Conservation (phyloP, 2,329 filamentous ascomycete genomes). For the Trichoderma sp. region DNA sequence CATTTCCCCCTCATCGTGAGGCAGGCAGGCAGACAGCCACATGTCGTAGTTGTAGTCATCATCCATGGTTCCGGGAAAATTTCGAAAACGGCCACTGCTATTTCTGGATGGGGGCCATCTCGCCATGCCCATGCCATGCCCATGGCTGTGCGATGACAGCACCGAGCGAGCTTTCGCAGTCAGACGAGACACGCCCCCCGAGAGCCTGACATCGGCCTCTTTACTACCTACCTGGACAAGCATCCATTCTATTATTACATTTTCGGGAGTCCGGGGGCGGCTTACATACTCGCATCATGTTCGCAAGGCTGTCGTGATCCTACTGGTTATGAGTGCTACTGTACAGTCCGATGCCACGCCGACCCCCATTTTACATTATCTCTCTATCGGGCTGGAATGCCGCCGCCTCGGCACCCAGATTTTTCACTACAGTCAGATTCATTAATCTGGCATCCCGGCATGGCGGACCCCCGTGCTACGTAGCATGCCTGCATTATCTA, state of each 20-base stretch:
- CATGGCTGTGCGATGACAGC: slow-evolving; percentile 14
- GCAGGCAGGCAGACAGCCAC: not conserved
- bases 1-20: not conserved
- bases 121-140: not conserved
- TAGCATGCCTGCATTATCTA: slow-evolving; percentile 3
- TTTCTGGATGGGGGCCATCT: slow-evolving; percentile 1
- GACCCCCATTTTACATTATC: not conserved
- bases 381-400: not conserved
- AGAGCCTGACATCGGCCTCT: not conserved
- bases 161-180: not conserved
- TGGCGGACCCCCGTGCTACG: slow-evolving; percentile 8
- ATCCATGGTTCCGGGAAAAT: not conserved
- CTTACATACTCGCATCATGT: not conserved
- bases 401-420: not conserved
- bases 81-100: slow-evolving; percentile 10
- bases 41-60: no score
- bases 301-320: not conserved
- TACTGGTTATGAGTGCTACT: not conserved
- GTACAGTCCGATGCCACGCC: not conserved
- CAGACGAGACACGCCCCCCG: not conserved
- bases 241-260: not conserved
- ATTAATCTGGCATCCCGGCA: slow-evolving; percentile 19
- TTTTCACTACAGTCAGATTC: slow-evolving; percentile 1
- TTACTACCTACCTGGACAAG: not conserved
- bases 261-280: not conserved